Evolutionary conservation across 192 early-diverging fungal species (phyloP).

Genomic region (Coemansia sp.): DNA sequence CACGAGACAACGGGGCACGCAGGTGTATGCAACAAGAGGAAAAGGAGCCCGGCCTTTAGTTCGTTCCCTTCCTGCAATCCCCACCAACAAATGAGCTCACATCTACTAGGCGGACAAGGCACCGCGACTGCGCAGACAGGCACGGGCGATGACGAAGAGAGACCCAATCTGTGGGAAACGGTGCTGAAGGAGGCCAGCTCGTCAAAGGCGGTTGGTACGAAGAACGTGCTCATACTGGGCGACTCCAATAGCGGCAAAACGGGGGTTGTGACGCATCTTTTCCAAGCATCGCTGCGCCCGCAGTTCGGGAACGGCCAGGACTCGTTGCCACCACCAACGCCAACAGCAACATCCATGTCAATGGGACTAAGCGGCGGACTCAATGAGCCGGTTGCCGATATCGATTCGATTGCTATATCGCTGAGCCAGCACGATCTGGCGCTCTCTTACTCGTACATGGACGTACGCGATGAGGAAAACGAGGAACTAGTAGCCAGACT

Average conservation of each 20-base stretch:
- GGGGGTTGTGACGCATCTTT: slow-evolving; percentile 63
- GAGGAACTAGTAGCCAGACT: slow-evolving; percentile 69
- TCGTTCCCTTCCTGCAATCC: too few relatives aligned
- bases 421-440: slow-evolving; percentile 71
- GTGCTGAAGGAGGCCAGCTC: slow-evolving; percentile 77
- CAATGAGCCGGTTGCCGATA: slow-evolving; percentile 25
- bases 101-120: slow-evolving; percentile 16
- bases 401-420: slow-evolving; percentile 30
- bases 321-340: neutral
- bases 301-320: slow-evolving; percentile 51
- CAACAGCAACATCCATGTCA: slow-evolving; percentile 39
- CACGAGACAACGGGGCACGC: too few relatives aligned
- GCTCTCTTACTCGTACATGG: slow-evolving; percentile 81
- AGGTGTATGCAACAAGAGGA: too few relatives aligned
- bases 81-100: slow-evolving; percentile 20
- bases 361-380: slow-evolving; percentile 45
- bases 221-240: slow-evolving; percentile 82
- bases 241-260: slow-evolving; percentile 84
- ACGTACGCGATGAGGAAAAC: slow-evolving; percentile 87
- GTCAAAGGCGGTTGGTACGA: slow-evolving; percentile 72
- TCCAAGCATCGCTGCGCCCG: slow-evolving; percentile 42
- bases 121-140: neutral
- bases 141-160: slow-evolving; percentile 6
- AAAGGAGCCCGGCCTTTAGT: too few relatives aligned
- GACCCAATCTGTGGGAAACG: slow-evolving; percentile 73